phyloP scores from a whole-genome alignment of 176 grass and related monocot genomes.

The Aegilops bicornis region DNA sequence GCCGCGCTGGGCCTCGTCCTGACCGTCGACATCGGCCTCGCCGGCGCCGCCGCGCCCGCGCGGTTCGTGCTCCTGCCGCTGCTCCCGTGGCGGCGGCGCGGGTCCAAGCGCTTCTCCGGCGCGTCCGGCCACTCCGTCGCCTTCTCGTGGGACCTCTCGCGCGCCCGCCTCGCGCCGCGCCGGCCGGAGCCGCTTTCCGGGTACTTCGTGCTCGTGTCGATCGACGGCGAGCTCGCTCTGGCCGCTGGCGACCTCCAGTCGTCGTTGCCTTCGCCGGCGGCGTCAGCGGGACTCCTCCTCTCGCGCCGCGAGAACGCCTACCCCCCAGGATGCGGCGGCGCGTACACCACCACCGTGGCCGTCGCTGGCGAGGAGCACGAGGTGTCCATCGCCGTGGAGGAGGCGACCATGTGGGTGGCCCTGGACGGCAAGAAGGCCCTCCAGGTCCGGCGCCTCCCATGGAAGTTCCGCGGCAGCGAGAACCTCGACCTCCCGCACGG shows the following conservation, averaged over 20 bases:
- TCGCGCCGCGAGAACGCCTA: constrained; percentile 48
- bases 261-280: background rate
- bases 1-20: constrained; percentile 41
- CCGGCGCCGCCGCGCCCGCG: background rate
- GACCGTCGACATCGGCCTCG: constrained; percentile 27
- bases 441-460: constrained; percentile 58
- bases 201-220: constrained; percentile 39
- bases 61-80: constrained; percentile 40
- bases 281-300: constrained; percentile 32
- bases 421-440: constrained; percentile 54
- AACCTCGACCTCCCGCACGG: constrained; percentile 33
- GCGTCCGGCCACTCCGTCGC: constrained; percentile 29
- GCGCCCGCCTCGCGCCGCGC: constrained; percentile 27
- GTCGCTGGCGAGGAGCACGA: constrained; percentile 44
- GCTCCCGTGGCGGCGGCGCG: constrained; percentile 47
- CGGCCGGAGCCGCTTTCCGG: constrained; percentile 50
- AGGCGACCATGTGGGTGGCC: constrained; percentile 48
- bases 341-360: constrained; percentile 46
- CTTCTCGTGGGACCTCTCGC: constrained; percentile 64
- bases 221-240: constrained; percentile 63
- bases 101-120: constrained; percentile 23
- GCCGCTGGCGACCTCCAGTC: constrained; percentile 43
- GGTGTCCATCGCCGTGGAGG: constrained; percentile 48
- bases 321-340: background rate
- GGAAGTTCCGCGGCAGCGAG: constrained; percentile 78